A percentile compares a stretch with the other conserved stretches of the same genome.
phyloP scores from a whole-genome alignment of 1,284 basidiomycete species.

The Tylopilus orsonianus region DNA sequence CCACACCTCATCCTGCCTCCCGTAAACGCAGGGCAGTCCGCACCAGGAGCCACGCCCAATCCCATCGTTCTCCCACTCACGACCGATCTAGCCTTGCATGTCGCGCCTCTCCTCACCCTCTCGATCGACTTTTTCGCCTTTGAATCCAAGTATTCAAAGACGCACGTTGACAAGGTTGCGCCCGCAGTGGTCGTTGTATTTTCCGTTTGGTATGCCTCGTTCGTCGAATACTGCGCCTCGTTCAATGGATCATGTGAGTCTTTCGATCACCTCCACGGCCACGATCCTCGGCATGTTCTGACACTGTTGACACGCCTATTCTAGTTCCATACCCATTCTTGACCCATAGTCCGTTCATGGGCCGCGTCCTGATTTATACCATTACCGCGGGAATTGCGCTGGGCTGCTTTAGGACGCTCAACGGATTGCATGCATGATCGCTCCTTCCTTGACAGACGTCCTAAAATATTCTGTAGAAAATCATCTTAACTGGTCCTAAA shows the following conservation, averaged over 20 bases:
- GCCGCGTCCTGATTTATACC: constrained; percentile 63
- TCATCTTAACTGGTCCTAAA: background rate
- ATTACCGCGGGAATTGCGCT: constrained; percentile 53
- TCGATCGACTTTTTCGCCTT: constrained; percentile 71
- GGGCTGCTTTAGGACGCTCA: constrained; percentile 56
- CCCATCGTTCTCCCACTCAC: constrained; percentile 51
- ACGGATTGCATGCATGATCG: constrained; percentile 38
- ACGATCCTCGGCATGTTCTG: constrained; percentile 1
- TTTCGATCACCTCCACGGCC: background rate
- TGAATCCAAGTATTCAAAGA: constrained; percentile 58
- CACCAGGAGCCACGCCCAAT: constrained; percentile 29
- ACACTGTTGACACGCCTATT: constrained; percentile 1
- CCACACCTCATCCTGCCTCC: constrained; percentile 52
- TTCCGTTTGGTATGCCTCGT: constrained; percentile 56
- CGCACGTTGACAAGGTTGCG: constrained; percentile 45
- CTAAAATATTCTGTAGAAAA: background rate
- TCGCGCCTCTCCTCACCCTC: constrained; percentile 58
- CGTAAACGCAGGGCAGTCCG: constrained; percentile 34
- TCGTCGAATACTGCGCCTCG: constrained; percentile 69
- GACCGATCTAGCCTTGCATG: constrained; percentile 70
- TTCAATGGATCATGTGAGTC: constrained; percentile 66
- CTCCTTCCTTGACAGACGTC: background rate
- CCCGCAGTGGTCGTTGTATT: constrained; percentile 44
- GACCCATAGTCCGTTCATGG: constrained; percentile 51
- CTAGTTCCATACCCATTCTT: constrained; percentile 84